Base-by-base conservation (phyloP, 2,329 filamentous ascomycete species). In the Aaosphaeria pasadenensis region DNA sequence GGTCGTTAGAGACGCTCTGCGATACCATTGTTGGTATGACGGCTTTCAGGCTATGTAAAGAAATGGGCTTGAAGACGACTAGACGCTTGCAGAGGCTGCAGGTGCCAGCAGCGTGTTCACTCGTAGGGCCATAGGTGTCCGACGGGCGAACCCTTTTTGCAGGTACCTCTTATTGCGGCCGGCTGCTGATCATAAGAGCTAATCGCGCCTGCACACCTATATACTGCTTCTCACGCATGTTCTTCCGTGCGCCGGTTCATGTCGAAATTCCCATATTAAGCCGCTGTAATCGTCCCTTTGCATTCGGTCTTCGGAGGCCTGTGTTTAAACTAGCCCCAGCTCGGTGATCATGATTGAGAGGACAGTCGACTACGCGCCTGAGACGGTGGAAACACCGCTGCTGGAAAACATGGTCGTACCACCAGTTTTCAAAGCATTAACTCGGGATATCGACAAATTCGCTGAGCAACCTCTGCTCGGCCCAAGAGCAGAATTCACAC, bases 341-440 rank as follows among this genome's bases (percentile, higher is more conserved):
- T 9, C 33, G 30, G 31, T 57, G 48, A 43, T 39, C 48, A 57
- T 58, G 56, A 50, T 55, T 24, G 54, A 52, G 41, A 50, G 46
- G 49, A 46, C 17, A 11, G 6, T 29, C 5, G 55, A 63, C 46
- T 49, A 53, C 43, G 44, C 55, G 7, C 47, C 61, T 43, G 63
- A 66, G 39, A 55, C 60, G 31, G 60, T 61, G 42, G 59, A 63
- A 44, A 68, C 66, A 49, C 64, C 66, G 11, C 48, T 69, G 32
- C 49, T 66, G 24, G 66, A 69, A 52, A 67, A 67, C 28, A 68
- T 71, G 65, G 63, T 66, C 24, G 53, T 68, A 30, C 67, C 64
- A 28, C 66, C 67, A 28, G 66, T 69, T 4, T 70, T 69, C 46
- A 60, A 63, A 42, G 63, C 64, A 7, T 52, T 70, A 46, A 69